Evolutionary conservation across 768 basidiomycete species (phyloP).

Genomic region (Boletus insuetus): DNA sequence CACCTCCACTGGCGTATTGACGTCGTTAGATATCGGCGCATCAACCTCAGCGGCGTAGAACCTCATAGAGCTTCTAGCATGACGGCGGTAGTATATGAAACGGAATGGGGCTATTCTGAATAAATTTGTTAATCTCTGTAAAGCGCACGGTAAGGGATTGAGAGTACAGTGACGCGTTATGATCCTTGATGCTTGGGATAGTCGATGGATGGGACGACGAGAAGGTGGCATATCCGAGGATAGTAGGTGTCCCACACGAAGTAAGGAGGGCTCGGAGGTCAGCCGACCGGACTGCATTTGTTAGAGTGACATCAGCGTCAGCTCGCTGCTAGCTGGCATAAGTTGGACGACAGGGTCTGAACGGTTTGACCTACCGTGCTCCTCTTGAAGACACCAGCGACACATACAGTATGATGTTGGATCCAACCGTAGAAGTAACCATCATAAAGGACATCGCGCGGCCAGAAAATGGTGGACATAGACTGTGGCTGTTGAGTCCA

Average conservation of each 20-base stretch:
- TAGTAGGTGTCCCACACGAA: constrained; percentile 24
- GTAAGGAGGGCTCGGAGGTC: constrained; percentile 16
- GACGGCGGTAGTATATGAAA: constrained; percentile 53
- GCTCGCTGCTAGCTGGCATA: constrained; percentile 10
- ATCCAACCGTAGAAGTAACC: constrained; percentile 64
- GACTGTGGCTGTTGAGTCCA: neutral
- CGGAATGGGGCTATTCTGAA: constrained; percentile 18
- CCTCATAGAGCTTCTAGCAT: constrained; percentile 53
- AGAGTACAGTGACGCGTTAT: constrained; percentile 20
- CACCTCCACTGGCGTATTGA: constrained; percentile 24
- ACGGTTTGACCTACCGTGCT: constrained; percentile 28
- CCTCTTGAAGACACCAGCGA: constrained; percentile 48
- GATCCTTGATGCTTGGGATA: constrained; percentile 34
- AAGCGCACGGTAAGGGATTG: neutral
- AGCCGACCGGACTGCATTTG: constrained; percentile 11
- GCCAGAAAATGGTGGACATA: constrained; percentile 55
- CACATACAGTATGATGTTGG: constrained; percentile 41
- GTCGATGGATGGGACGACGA: constrained; percentile 4
- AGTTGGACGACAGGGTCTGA: neutral
- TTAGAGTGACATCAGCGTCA: constrained; percentile 15
- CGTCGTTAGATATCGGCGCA: constrained; percentile 17
- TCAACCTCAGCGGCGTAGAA: constrained; percentile 55
- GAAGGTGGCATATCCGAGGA: constrained; percentile 30
- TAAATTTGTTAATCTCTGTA: constrained; percentile 7
- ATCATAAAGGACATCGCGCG: constrained; percentile 41